Base-by-base conservation (phyloP, 345 rosid genomes). In the Litchi chinensis region DNA sequence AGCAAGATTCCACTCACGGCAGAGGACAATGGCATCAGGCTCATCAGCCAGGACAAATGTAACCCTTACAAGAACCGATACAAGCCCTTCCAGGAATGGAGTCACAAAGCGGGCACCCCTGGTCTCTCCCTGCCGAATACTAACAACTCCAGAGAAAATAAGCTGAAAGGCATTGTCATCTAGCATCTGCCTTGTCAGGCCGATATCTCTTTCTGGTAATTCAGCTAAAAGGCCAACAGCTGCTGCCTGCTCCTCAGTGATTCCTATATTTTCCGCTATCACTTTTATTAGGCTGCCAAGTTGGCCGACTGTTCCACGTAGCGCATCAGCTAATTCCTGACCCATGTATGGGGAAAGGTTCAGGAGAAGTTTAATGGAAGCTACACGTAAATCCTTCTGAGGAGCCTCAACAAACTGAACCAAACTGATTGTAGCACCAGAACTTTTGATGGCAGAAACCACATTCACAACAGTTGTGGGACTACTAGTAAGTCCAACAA, bases 371-470 rank as follows among this genome's bases (percentile, higher is more conserved):
- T 91, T 93, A 48, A 96, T 87, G 75, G 92, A 89, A 77, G 98
- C 93, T 52, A 94, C 73, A 59, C 99, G 97, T 86, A 96, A 83
- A 70, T 90, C 97, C 77, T 78, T 81, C 76, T 92, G 97, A 0
- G 94, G 89, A 82, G 89, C 92, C 86, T 96, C 99, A 73, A 94
- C 87, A 76, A 96, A 96, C 85, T 93, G 99, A 90, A 92, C 98
- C 91, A 94, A 91, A 84, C 99, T 94, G 78, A 89, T 89, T 60
- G 85, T 90, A 57, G 99, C 98, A 76, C 97, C 99, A 43, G 98
- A 93, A 86, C 92, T 92, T 84, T 89, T 96, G 71, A 93, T 90
- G 41, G 99, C 95, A 44, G 97, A 79, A 62, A 94, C 98, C 46
- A 93, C 93, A 13, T 88, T 90, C 60, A 86, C 65, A 80, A 93